Evolutionary conservation across 352 stramenopile species (phyloP), one percentile per base, ranked within the genome.

Genomic region (Thraustochytrium sp.): DNA sequence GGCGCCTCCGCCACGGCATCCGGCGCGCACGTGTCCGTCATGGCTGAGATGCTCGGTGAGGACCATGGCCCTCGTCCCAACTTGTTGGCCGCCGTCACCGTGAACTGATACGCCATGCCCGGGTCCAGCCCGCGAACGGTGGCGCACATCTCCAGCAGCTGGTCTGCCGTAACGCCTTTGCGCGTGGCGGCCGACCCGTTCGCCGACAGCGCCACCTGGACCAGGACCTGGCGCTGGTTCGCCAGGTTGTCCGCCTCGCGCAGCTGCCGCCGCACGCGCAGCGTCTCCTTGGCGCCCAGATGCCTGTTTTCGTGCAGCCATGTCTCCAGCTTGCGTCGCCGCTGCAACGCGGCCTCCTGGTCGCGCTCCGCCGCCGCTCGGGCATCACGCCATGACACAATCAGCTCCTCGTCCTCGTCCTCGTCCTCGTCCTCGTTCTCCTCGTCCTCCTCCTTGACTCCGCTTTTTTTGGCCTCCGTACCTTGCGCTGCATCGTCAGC

Each of bases 71-170:
- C 68, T 8, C 68, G 48, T 0, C 68, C 68, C 21, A 80, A 18
- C 29, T 72, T 61, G 42, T 80, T 80, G 8, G 23, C 46, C n/a
- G 68, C 68, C 26, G 53, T 11, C 37, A 80, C 42, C 1, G 31
- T 29, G 16, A 80, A 68, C 49, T 80, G 68, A 26, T 80, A 80
- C 23, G 68, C 68, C 68, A 80, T 80, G 37, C 68, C 68, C 18
- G 68, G 44, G 18, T 80, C 68, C 68, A 80, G 26, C 8, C 68
- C 68, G 21, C n/a, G 23, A 34, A 80, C 23, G 42, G 21, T 48
- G n/a, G 31, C 31, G 13, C 34, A 72, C 68, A 80, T 80, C 23
- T 80, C 68, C 18, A 80, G 23, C 23, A 63, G 31, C 37, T 80
- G 31, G 23, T 13, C 31, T 8, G 48, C 68, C 11, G 42, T 72